Evolutionary conservation across 345 rosid species (phyloP), one percentile per base, ranked within the genome.

Genomic region (Euphorbia lathyris): DNA sequence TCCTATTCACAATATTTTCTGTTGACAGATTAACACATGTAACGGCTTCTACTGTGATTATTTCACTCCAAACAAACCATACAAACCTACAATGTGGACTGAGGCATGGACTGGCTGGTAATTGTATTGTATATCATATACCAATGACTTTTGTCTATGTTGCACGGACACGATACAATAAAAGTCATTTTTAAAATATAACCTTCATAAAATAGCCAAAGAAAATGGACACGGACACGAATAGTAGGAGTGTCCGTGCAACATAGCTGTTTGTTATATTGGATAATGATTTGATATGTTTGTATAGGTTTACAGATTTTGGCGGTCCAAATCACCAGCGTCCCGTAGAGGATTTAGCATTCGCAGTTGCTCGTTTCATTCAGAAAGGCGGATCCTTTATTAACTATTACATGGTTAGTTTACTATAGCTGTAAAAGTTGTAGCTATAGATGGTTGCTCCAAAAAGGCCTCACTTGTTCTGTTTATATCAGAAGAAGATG

Each of bases 81-180:
- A 77, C 71, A 77, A 77, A 19, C 80, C 80, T 16, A 65, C 70
- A 57, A 50, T 77, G 65, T 77, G 80, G 80, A 77, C 80, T 1
- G 80, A 77, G 67, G 77, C 80, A 20, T 77, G 80, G 80, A 73
- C 70, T 51, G 70, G 76, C 65, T 72, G 77, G 78, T 77, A 51
- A 32, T 53, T 51, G 11, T 17, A 8, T 6, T 20, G 47, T 13
- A 7, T 10, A 51, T 23, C 6, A 1, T 43, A 5, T 0, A 20
- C 51, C 51, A 45, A 1, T 45, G 11, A 45, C 11, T 2, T 34
- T 34, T 34, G 38, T 34, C n/a, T n/a, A n/a, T n/a, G n/a, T n/a
- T n/a, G n/a, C n/a, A n/a, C n/a, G n/a, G n/a, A n/a, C n/a, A n/a
- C n/a, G n/a, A n/a, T n/a, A n/a, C n/a, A n/a, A n/a, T n/a, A n/a